A percentile compares a stretch with the other conserved stretches of the same genome.
These are phyloP conservation scores for Blastobotrys ciferrii DNA, from an alignment of 1,139 yeast species.

Conservation along the genomic window DNA sequence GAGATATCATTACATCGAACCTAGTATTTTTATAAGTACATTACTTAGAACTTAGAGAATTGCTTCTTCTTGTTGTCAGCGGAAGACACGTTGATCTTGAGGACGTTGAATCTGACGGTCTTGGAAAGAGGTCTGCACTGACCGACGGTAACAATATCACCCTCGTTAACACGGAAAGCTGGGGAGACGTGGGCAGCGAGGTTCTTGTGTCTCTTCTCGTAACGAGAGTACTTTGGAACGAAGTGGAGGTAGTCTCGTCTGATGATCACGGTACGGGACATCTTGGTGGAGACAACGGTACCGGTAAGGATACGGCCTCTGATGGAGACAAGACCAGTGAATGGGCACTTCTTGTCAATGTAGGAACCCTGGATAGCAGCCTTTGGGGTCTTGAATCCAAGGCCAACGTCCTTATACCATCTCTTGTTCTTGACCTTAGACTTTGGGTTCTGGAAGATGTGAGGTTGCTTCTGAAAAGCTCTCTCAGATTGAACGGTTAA, in stretches of 20 bases:
- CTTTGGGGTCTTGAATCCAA: constrained; percentile 99
- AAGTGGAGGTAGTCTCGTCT: constrained; percentile 99
- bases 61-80: constrained; percentile 69
- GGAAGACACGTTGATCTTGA: constrained; percentile 88
- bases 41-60: constrained; percentile 87
- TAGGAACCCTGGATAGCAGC: constrained; percentile 97
- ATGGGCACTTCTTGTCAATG: constrained; percentile 99
- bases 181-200: constrained; percentile 99
- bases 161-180: constrained; percentile 99
- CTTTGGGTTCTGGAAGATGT: constrained; percentile 99
- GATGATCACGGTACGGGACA: constrained; percentile 99
- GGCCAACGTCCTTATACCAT: constrained; percentile 99
- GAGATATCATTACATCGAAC: too few species aligned
- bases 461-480: constrained; percentile 99
- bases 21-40: too few species aligned
- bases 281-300: constrained; percentile 98
- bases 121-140: constrained; percentile 99
- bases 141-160: constrained; percentile 99
- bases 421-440: constrained; percentile 99
- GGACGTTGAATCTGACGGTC: constrained; percentile 99
- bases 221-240: constrained; percentile 99
- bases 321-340: constrained; percentile 94
- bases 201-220: constrained; percentile 99
- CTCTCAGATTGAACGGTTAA: constrained; percentile 99
- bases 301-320: constrained; percentile 98